Evolutionary conservation across 208 protist genomes (phyloP).

Genomic region (Trypanosoma grayi): DNA sequence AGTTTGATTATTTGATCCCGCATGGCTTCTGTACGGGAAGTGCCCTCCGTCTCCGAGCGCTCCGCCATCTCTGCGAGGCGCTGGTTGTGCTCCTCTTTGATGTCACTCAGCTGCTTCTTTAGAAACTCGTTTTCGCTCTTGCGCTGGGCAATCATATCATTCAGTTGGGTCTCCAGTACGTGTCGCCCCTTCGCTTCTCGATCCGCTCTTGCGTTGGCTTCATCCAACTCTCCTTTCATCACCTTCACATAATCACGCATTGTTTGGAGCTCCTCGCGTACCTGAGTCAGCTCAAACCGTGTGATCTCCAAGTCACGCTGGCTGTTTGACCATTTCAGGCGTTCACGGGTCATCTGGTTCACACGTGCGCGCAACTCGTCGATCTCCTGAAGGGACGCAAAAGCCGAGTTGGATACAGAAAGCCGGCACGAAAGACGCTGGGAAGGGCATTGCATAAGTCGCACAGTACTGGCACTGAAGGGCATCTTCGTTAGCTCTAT

Average conservation of each 20-base stretch:
- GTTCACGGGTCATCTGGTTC: constrained; percentile 73
- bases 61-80: constrained; percentile 54
- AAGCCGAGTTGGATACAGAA: constrained; percentile 58
- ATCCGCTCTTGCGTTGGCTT: constrained; percentile 44
- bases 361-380: constrained; percentile 75
- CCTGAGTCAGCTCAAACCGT: constrained; percentile 65
- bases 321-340: constrained; percentile 66
- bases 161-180: constrained; percentile 30
- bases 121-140: constrained; percentile 64
- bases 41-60: constrained; percentile 55
- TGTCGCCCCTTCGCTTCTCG: constrained; percentile 50
- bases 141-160: constrained; percentile 24
- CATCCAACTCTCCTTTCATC: constrained; percentile 54
- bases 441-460: constrained; percentile 25
- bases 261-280: constrained; percentile 66
- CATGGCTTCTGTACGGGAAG: constrained; percentile 53
- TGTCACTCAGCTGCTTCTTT: constrained; percentile 56
- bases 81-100: constrained; percentile 49
- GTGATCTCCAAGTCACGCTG: constrained; percentile 79
- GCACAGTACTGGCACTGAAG: constrained; percentile 36
- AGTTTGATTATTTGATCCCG: constrained; percentile 49
- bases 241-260: constrained; percentile 39
- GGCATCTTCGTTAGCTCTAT: constrained; percentile 64
- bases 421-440: constrained; percentile 31
- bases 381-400: constrained; percentile 73